phyloP scores from a whole-genome alignment of 1,284 basidiomycete species.

The Cryptococcus sp. region DNA sequence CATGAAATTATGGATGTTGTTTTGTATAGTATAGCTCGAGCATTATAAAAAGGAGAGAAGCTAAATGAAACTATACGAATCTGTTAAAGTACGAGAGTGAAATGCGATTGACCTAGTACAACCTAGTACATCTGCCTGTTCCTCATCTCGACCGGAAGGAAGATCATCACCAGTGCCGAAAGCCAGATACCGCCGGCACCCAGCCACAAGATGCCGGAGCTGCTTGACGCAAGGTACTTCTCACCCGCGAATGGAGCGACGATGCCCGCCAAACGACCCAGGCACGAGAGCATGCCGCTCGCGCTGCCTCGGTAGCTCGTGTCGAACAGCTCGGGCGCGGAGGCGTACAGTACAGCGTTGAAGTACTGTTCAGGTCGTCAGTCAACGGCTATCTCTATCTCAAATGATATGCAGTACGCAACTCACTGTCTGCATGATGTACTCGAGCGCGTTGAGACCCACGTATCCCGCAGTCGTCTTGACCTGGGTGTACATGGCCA shows the following conservation, averaged over 20 bases:
- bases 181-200: constrained; percentile 43
- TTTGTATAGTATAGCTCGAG: too few relatives aligned
- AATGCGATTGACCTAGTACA: neutral
- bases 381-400: neutral
- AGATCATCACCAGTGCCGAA: constrained; percentile 28
- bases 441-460: constrained; percentile 33
- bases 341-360: constrained; percentile 51
- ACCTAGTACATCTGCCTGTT: constrained; percentile 42
- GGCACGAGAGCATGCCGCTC: constrained; percentile 19
- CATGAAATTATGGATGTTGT: too few relatives aligned
- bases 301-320: constrained; percentile 50
- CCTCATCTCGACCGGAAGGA: constrained; percentile 42
- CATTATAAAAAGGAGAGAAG: too few relatives aligned
- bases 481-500: constrained; percentile 29
- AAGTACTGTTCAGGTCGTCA: constrained; percentile 28
- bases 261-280: constrained; percentile 20
- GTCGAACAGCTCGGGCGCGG: constrained; percentile 53
- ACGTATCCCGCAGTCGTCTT: constrained; percentile 27
- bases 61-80: too few relatives aligned
- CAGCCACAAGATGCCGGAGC: constrained; percentile 41
- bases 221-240: neutral
- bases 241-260: constrained; percentile 14
- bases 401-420: neutral
- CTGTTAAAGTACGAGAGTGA: too few relatives aligned
- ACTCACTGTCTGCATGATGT: neutral